phyloP scores from a whole-genome alignment of 148 eudicot genomes.

The Vaccinium corymbosum region DNA sequence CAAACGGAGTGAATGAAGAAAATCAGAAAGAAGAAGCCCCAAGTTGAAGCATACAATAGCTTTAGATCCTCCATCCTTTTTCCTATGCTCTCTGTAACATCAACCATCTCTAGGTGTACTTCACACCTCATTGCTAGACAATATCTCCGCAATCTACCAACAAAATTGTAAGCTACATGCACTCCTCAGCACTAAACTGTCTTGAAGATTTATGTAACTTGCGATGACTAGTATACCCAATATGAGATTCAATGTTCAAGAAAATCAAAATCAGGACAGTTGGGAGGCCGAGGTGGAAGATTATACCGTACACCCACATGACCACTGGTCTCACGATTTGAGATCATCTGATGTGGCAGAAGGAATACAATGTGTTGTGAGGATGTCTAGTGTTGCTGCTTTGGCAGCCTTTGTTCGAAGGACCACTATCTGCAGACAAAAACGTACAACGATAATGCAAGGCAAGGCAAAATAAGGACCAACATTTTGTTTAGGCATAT shows the following conservation, averaged over 20 bases:
- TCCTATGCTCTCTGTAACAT: not conserved
- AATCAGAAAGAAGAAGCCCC: slow-evolving; percentile 2
- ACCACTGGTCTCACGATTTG: slow-evolving; percentile 30
- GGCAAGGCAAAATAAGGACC: not conserved
- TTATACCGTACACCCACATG: not conserved
- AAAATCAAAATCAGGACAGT: not conserved
- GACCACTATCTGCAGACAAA: slow-evolving; percentile 65
- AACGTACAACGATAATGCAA: not conserved
- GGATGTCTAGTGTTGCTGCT: slow-evolving; percentile 81
- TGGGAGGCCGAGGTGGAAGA: not conserved
- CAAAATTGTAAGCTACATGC: not conserved
- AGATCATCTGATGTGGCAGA: slow-evolving; percentile 95
- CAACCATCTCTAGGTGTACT: not conserved
- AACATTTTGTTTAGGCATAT: not conserved
- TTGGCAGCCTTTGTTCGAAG: slow-evolving; percentile 77
- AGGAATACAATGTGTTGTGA: slow-evolving; percentile 87
- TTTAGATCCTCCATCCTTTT: not conserved
- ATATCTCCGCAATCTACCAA: not conserved
- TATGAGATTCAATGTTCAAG: not conserved
- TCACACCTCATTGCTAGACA: not conserved
- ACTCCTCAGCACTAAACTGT: not conserved
- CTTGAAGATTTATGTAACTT: not conserved
- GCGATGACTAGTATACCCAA: slow-evolving; percentile 3
- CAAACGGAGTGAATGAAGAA: not conserved
- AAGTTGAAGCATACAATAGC: not conserved